Evolutionary conservation across 768 basidiomycete species (phyloP).

Genomic region (Mycena albidolilacea): DNA sequence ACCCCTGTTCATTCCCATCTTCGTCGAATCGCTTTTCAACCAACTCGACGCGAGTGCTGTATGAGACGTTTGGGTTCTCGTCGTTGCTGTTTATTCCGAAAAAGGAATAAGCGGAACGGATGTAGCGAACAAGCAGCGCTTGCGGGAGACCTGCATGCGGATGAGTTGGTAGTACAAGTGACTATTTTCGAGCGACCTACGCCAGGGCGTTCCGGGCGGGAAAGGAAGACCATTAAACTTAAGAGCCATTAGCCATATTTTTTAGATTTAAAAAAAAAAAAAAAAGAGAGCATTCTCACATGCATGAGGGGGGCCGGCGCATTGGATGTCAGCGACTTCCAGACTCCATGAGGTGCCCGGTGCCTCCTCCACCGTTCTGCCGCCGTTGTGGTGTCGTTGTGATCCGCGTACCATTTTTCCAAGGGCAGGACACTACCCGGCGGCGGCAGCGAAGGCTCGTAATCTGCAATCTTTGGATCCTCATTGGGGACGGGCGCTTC

Average conservation of each 20-base stretch:
- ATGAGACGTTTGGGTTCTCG: constrained; percentile 53
- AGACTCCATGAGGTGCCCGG: not conserved
- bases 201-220: constrained; percentile 52
- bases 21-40: constrained; percentile 56
- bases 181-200: constrained; percentile 38
- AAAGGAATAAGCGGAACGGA: constrained; percentile 59
- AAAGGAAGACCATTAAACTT: constrained; percentile 52
- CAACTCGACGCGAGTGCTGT: constrained; percentile 65
- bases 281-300: not conserved
- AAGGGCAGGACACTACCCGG: constrained; percentile 49
- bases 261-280: not conserved
- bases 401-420: constrained; percentile 36
- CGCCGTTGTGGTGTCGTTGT: constrained; percentile 27
- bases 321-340: constrained; percentile 3
- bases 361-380: constrained; percentile 34
- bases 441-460: constrained; percentile 53
- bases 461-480: constrained; percentile 51
- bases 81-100: constrained; percentile 61
- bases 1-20: constrained; percentile 50
- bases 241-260: constrained; percentile 38
- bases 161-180: not conserved
- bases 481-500: constrained; percentile 54
- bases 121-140: constrained; percentile 52
- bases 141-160: constrained; percentile 50
- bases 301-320: not conserved